Base-by-base conservation (phyloP, 2,329 filamentous ascomycete genomes). In the Paraphoma sp. region DNA sequence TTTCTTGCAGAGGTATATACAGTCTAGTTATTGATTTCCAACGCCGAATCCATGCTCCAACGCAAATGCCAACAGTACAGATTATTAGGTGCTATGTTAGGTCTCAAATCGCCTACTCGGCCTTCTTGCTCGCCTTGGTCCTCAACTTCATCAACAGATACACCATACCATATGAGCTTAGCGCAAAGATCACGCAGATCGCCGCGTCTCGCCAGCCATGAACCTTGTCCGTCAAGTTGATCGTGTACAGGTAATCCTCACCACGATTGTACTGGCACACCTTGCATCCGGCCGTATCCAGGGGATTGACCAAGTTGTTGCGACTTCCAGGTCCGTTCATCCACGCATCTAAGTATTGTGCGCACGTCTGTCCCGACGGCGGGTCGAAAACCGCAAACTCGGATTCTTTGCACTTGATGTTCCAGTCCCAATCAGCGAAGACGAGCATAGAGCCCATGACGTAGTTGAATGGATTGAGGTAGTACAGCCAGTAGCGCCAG, bases 161-260 rank as follows among this genome's bases (percentile, higher is more conserved):
- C 2, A 83, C 81, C 55, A 82, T 51, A 2, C 71, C 76, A 57
- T 89, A 89, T 1, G 81, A 83, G 53, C 80, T 83, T 40, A 85
- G 56, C 1, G 78, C 82, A 61, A 88, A 88, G 5, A 86, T 75
- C 1, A 82, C 83, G 2, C 84, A 81, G 46, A 89, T 86, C 0
- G 69, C 88, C 0, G 85, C 85, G 72, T 91, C 81, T 47, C 89
- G 81, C 89, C 89, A 91, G 0, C 86, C 88, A 62, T 86, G 87
- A 57, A 81, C 85, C 62, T 89, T 86, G 4, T 86, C 80, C 1
- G 79, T 78, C 7, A 91, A 64, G 67, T 90, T 89, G 11, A 91
- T 60, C 0, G 80, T 85, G 2, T 73, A 64, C 2, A 91, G 70
- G 60, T 88, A 91, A 54, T 89, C 87, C 6, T 81, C 79, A 0